A percentile compares a stretch with the other conserved stretches of the same genome.
Conservation (phyloP, 2,329 filamentous ascomycete genomes). For the Emericellopsis atlantica region DNA sequence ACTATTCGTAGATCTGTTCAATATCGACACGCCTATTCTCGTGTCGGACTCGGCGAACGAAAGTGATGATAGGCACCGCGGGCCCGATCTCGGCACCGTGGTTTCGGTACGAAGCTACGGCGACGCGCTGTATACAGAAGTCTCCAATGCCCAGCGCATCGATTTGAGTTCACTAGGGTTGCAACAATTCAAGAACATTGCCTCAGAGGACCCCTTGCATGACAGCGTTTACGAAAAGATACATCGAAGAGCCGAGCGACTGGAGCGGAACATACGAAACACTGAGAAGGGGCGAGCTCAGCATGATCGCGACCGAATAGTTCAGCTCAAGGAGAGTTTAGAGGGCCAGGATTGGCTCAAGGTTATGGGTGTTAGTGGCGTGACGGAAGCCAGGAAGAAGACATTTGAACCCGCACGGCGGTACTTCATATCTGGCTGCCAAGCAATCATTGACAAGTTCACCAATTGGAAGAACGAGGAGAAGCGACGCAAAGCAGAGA, state of each 20-base stretch:
- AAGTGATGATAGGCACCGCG: slow-evolving; percentile 8
- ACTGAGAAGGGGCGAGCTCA: slow-evolving; percentile 52
- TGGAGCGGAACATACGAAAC: slow-evolving; percentile 51
- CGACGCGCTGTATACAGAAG: slow-evolving; percentile 41
- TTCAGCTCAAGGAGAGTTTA: slow-evolving; percentile 63
- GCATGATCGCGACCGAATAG: slow-evolving; percentile 54
- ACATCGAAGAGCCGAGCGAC: slow-evolving; percentile 45
- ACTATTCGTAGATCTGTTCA: slow-evolving; percentile 49
- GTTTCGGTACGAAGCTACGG: slow-evolving; percentile 37
- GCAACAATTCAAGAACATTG: slow-evolving; percentile 25
- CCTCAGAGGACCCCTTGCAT: slow-evolving; percentile 39
- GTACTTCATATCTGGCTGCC: slow-evolving; percentile 75
- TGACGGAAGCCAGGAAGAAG: slow-evolving; percentile 78
- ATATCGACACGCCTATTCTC: slow-evolving; percentile 59
- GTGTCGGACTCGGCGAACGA: slow-evolving; percentile 43
- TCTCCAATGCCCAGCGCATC: slow-evolving; percentile 43
- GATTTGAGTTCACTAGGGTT: slow-evolving; percentile 41
- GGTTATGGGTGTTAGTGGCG: slow-evolving; percentile 75
- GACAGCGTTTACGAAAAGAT: slow-evolving; percentile 39
- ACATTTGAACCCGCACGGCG: slow-evolving; percentile 75
- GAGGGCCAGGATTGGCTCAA: slow-evolving; percentile 88
- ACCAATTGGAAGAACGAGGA: slow-evolving; percentile 80
- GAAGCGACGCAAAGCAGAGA: slow-evolving; percentile 66
- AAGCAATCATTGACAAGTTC: slow-evolving; percentile 77
- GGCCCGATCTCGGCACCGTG: slow-evolving; percentile 9